phyloP scores from a whole-genome alignment of 352 stramenopile species.

The Pilasporangium apinafurcum region DNA sequence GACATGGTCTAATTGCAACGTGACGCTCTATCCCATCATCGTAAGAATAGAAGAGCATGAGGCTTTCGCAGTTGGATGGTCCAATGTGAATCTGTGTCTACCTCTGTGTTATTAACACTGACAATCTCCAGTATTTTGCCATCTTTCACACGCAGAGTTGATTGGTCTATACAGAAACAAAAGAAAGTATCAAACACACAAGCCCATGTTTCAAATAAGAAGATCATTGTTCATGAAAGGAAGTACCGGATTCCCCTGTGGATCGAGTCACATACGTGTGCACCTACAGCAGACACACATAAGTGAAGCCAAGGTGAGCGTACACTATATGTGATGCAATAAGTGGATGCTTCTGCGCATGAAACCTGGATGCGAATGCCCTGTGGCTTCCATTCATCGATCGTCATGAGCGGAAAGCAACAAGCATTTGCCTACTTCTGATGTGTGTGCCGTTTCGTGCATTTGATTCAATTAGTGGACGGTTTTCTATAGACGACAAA shows the following conservation, averaged over 20 bases:
- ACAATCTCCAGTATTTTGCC: conserved; percentile 29
- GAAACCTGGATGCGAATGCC: conserved; percentile 2
- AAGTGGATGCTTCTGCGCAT: background rate
- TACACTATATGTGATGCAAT: background rate
- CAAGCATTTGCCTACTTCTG: no score
- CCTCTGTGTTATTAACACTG: conserved; percentile 18
- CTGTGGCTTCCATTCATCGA: background rate
- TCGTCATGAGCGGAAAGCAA: background rate
- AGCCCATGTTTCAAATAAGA: background rate
- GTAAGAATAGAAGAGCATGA: background rate
- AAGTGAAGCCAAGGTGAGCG: background rate
- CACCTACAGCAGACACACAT: conserved; percentile 7
- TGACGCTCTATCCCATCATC: conserved; percentile 10
- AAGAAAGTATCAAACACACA: background rate
- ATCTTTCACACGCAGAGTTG: conserved; percentile 32
- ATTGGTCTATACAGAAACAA: conserved; percentile 13
- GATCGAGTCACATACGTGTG: conserved; percentile 16
- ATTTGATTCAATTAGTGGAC: no score
- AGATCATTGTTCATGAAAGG: background rate
- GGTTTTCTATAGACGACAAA: no score
- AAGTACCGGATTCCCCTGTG: conserved; percentile 12
- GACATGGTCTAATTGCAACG: conserved; percentile 25
- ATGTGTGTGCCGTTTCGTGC: no score
- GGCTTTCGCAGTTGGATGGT: no score
- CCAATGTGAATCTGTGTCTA: no score